Evolutionary conservation across 352 stramenopile genomes (phyloP).

Genomic region (Globisporangium uncinulatum): DNA sequence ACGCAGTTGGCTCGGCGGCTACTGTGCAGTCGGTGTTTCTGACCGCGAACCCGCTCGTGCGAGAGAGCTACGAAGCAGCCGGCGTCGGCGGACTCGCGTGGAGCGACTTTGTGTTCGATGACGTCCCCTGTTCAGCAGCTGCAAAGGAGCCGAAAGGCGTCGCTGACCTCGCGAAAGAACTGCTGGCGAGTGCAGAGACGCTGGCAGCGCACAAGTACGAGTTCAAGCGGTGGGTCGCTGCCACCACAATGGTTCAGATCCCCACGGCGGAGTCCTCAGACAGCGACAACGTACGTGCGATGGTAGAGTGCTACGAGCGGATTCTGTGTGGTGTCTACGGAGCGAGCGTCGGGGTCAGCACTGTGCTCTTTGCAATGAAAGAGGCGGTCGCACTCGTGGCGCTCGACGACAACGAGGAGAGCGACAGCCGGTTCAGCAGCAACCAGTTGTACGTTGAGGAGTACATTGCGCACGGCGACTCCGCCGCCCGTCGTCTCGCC

Average conservation of each 20-base stretch:
- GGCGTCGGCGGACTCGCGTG: slow-evolving; percentile 50
- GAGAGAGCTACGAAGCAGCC: slow-evolving; percentile 31
- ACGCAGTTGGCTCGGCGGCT: background rate
- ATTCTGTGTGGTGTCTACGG: slow-evolving; percentile 31
- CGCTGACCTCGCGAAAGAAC: slow-evolving; percentile 27
- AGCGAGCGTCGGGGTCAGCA: slow-evolving; percentile 43
- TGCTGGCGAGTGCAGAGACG: slow-evolving; percentile 25
- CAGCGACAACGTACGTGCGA: background rate
- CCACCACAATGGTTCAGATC: slow-evolving; percentile 32
- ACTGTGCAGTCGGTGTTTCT: slow-evolving; percentile 30
- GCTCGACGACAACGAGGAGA: background rate
- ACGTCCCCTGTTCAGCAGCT: slow-evolving; percentile 19
- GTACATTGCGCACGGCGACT: slow-evolving; percentile 49
- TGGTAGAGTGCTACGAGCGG: slow-evolving; percentile 22
- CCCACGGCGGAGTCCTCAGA: slow-evolving; percentile 6
- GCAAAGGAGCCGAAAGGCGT: slow-evolving; percentile 14
- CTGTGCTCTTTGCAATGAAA: slow-evolving; percentile 44
- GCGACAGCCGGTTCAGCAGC: slow-evolving; percentile 1
- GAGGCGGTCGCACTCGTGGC: slow-evolving; percentile 27
- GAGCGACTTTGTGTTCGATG: slow-evolving; percentile 72
- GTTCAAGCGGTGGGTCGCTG: slow-evolving; percentile 61
- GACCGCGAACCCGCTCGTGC: slow-evolving; percentile 30
- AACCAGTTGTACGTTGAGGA: slow-evolving; percentile 19
- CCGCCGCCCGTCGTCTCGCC: slow-evolving; percentile 27
- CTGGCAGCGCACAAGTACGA: slow-evolving; percentile 39